Base-by-base conservation (phyloP, 1,139 yeast genomes). In the Zygoascus sp. region DNA sequence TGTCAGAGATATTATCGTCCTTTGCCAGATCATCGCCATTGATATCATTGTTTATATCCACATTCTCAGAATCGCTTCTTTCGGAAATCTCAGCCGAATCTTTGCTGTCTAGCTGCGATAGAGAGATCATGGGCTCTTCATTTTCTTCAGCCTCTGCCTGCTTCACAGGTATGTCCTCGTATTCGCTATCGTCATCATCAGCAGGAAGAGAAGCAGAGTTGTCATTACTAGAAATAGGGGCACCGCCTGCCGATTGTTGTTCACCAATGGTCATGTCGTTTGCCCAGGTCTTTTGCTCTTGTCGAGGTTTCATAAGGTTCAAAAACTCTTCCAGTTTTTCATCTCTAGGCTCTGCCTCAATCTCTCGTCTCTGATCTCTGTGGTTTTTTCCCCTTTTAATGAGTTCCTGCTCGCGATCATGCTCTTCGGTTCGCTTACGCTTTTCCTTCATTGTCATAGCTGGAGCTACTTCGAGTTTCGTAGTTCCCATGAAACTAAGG, bases 361-460 rank as follows among this genome's bases (percentile, higher is more conserved):
- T 10, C 11, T 28, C 19, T 27, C 22, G 13, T 16, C 13, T 48
- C 41, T n/a, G 38, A 10, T 8, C 28, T 3, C n/a, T 25, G 6
- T 6, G 17, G 13, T 30, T 48, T 42, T 10, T 43, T 45, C 25
- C 50, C 66, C 72, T 42, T 73, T 77, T 57, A 83, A 80, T 82
- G 23, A 82, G 66, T 28, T 64, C 58, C 1, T 70, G 64, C 48
- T 62, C 60, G 58, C 58, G 49, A 62, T 57, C 27, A 51, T 46
- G 59, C 65, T 52, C 25, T 61, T 62, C 49, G 59, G 61, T 53
- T 70, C 68, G 42, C 69, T 56, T 77, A 70, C 25, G 36, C 20
- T 30, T 40, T 20, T 87, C 96, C 10, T 87, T 82, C 64, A 86
- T 83, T n/a, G 92, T 77, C 67, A 86, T 87, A 1, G 98, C 98